Conservation (phyloP, 768 basidiomycete species). For the Russula compacta region DNA sequence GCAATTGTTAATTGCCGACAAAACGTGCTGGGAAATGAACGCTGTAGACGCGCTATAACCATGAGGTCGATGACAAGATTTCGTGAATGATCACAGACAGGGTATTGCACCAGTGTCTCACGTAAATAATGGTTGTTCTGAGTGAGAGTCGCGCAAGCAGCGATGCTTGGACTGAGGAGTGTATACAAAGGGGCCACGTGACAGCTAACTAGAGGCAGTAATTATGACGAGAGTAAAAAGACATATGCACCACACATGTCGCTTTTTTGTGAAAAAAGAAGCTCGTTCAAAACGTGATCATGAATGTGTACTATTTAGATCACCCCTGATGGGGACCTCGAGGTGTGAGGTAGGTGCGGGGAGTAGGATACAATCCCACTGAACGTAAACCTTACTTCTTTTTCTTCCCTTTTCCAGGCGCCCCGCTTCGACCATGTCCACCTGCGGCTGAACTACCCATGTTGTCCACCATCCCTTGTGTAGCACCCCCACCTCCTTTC, state of each 20-base stretch:
- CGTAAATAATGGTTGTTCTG: background rate
- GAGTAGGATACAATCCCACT: background rate
- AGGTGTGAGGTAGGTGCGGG: background rate
- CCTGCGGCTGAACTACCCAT: conserved; percentile 26
- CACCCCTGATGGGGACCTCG: conserved; percentile 16
- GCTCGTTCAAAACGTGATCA: conserved; percentile 4
- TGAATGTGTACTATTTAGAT: conserved; percentile 16
- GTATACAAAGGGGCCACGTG: background rate
- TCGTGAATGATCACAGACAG: background rate
- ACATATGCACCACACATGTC: conserved; percentile 15
- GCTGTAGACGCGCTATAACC: conserved; percentile 4
- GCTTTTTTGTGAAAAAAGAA: conserved; percentile 8
- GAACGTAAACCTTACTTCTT: conserved; percentile 37
- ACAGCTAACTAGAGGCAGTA: background rate
- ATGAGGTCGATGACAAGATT: conserved; percentile 17
- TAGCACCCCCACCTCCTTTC: conserved; percentile 52
- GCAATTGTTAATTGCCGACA: conserved; percentile 11
- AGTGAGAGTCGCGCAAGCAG: background rate
- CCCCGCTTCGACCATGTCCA: conserved; percentile 30
- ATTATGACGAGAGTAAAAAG: conserved; percentile 7
- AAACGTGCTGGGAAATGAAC: conserved; percentile 14
- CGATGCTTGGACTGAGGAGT: background rate
- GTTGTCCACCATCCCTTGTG: conserved; percentile 50
- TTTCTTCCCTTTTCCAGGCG: conserved; percentile 53
- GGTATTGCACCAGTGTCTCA: background rate